Evolutionary conservation across 805 yeast genomes (phyloP).

Genomic region (Pichia pseudocactophila): DNA sequence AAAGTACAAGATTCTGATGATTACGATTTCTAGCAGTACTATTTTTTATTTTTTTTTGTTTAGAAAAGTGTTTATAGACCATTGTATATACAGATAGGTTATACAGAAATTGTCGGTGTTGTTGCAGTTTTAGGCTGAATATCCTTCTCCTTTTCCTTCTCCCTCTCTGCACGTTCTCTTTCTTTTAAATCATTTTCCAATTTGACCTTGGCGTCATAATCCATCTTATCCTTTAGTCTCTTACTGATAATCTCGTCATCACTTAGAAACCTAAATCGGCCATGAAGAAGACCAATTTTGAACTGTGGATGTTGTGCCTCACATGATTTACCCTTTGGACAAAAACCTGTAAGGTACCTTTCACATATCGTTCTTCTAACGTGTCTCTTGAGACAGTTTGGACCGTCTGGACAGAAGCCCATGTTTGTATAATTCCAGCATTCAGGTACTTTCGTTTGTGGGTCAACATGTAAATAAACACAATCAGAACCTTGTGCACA

Average conservation of each 20-base stretch:
- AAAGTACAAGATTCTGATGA: slow-evolving; percentile 40
- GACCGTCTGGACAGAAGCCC: slow-evolving; percentile 93
- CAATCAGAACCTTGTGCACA: slow-evolving; percentile 95
- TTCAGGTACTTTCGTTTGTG: slow-evolving; percentile 78
- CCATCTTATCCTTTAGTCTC: slow-evolving; percentile 15
- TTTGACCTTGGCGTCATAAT: slow-evolving; percentile 2
- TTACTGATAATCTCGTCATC: slow-evolving; percentile 30
- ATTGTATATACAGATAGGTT: background rate
- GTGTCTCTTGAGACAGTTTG: slow-evolving; percentile 75
- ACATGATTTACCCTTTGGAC: slow-evolving; percentile 81
- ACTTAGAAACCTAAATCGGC: slow-evolving; percentile 35
- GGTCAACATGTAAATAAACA: slow-evolving; percentile 84
- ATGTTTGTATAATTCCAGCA: slow-evolving; percentile 68
- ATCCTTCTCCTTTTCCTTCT: background rate
- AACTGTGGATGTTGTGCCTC: slow-evolving; percentile 79
- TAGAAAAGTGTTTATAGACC: slow-evolving; percentile 46
- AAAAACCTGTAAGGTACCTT: slow-evolving; percentile 77
- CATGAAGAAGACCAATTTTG: slow-evolving; percentile 35
- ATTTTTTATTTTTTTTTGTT: slow-evolving; percentile 41
- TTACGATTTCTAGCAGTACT: slow-evolving; percentile 20
- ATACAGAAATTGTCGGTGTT: background rate
- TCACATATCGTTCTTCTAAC: slow-evolving; percentile 70
- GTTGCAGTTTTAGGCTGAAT: background rate
- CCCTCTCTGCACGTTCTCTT: background rate
- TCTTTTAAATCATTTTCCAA: slow-evolving; percentile 6